Evolutionary conservation across 129 eudicot species (phyloP).

Genomic region (Sambucus nigra): DNA sequence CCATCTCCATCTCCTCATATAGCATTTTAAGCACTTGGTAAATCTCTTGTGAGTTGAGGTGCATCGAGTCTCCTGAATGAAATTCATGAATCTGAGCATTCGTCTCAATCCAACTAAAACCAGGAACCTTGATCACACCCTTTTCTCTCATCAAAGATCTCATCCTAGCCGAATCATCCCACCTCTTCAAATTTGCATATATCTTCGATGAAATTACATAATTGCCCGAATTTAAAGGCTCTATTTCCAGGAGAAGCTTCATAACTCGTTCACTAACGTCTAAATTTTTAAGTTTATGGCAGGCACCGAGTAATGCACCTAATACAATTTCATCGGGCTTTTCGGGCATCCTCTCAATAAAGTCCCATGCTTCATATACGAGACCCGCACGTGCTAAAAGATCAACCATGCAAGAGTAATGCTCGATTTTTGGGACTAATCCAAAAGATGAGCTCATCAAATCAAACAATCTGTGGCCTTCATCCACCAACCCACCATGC

Average conservation of each 20-base stretch:
- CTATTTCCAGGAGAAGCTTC: conserved; percentile 47
- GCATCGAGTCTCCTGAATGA: conserved; percentile 49
- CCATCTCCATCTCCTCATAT: conserved; percentile 45
- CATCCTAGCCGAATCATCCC: conserved; percentile 84
- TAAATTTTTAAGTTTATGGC: conserved; percentile 56
- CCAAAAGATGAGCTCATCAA: conserved; percentile 39
- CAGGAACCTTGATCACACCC: conserved; percentile 63
- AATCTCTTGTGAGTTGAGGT: conserved; percentile 30
- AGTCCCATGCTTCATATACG: conserved; percentile 77
- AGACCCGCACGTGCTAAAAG: conserved; percentile 74
- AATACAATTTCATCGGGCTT: conserved; percentile 69
- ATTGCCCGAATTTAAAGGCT: conserved; percentile 66
- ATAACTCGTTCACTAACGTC: conserved; percentile 61
- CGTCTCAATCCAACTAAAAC: conserved; percentile 72
- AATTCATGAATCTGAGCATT: conserved; percentile 43
- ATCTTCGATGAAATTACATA: conserved; percentile 64
- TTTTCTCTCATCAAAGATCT: conserved; percentile 60
- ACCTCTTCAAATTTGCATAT: conserved; percentile 51
- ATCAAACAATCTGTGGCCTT: conserved; percentile 50
- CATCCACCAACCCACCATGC: conserved; percentile 67
- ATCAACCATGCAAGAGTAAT: conserved; percentile 83
- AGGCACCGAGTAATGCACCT: conserved; percentile 78
- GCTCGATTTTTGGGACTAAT: conserved; percentile 68
- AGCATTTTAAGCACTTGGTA: conserved; percentile 32
- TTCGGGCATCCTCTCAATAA: conserved; percentile 65